Evolutionary conservation across 345 rosid species (phyloP), one percentile per base, ranked within the genome.

Genomic region (Erodium maritimum): DNA sequence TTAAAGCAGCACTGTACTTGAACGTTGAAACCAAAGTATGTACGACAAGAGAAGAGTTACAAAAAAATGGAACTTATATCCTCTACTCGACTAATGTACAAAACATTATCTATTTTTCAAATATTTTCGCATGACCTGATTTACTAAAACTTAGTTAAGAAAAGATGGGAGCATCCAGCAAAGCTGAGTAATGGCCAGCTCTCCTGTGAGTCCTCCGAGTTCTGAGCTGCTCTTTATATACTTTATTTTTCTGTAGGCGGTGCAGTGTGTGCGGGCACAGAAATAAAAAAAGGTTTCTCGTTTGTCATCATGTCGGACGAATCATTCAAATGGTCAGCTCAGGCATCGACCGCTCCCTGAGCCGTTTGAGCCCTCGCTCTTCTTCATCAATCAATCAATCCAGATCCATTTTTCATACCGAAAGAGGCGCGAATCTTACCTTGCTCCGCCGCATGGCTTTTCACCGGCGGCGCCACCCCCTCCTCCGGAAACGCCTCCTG

Each of bases 401-500:
- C 9, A 29, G 37, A 29, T 29, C 37, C 5, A 29, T 25, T 25
- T 25, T 7, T 25, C 4, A 25, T 2, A 2, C 33, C 3, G 33
- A 25, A 25, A 25, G 33, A 25, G 14, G 12, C 46, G 46, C 46
- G 13, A 37, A 6, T 42, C 48, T 12, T 42, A 0, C 12, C 12
- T 16, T 10, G 16, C 48, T 42, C 48, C 48, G 48, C 48, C 61
- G 18, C 61, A 88, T 91, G 96, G 87, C 91, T 37, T 70, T 67
- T 55, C 82, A 68, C 56, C 78, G 94, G 78, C 94, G 95, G 79
- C 95, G 91, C 68, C 71, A 79, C 62, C 63, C 45, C 62, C 69
- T 73, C 56, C 71, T 69, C 67, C 83, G 86, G 63, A 68, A 82
- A 57, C 83, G 87, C 2, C 74, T 75, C 58, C 65, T 80, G 29